These are phyloP conservation scores for Eucalyptus sp. DNA, from an alignment of 345 rosid genomes.

Conservation along the genomic window DNA sequence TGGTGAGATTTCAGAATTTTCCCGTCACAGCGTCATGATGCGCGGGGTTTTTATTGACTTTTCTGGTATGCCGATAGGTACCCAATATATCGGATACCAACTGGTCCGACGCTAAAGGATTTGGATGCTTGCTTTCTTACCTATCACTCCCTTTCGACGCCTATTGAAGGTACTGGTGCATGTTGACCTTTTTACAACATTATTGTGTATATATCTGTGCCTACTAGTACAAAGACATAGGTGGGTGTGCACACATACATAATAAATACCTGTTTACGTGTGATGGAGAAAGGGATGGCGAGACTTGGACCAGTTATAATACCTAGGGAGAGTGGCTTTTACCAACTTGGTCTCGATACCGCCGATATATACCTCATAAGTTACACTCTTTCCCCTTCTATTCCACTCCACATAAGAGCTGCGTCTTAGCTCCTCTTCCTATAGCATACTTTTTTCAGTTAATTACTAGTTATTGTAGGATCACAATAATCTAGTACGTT, in stretches of 20 bases:
- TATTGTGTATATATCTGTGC: not conserved
- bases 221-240: not conserved
- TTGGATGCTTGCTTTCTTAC: conserved; percentile 94
- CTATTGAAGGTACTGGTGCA: conserved; percentile 28
- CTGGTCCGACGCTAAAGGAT: conserved; percentile 79
- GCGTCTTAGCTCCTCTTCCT: not conserved
- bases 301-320: not conserved
- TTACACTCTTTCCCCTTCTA: not conserved
- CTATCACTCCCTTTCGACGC: conserved; percentile 62
- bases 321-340: not conserved
- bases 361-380: not conserved
- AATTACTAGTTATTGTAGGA: not conserved
- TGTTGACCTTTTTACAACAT: not conserved
- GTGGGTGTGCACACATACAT: not conserved
- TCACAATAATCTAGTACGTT: not conserved
- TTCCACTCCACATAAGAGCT: not conserved
- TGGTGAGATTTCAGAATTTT: conserved; percentile 28
- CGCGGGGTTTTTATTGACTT: not conserved
- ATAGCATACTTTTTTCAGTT: not conserved
- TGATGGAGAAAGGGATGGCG: not conserved
- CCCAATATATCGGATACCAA: conserved; percentile 91
- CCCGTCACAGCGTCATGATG: not conserved
- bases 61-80: conserved; percentile 28
- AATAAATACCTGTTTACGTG: not conserved
- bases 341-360: not conserved